Conservation (phyloP, 2,329 filamentous ascomycete genomes). For the Monilinia polystroma region DNA sequence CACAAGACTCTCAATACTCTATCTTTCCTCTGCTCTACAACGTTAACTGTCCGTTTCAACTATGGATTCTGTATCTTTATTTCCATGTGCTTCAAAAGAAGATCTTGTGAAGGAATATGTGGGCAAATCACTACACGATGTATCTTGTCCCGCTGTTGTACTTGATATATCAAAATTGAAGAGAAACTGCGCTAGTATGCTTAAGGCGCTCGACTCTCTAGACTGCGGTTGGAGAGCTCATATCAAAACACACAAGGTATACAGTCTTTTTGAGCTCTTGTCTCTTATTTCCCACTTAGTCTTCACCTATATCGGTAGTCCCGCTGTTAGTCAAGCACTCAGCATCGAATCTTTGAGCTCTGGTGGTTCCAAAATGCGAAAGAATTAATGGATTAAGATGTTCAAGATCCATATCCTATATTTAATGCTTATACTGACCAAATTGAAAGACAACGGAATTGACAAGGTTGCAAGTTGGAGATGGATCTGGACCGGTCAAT, state of each 20-base stretch:
- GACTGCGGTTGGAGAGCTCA: constrained; percentile 70
- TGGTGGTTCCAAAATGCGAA: not conserved
- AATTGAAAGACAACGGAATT: constrained; percentile 61
- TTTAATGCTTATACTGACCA: constrained; percentile 28
- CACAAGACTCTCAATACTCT: not conserved
- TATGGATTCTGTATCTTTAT: constrained; percentile 34
- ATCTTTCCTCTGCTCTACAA: not conserved
- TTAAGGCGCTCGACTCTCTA: constrained; percentile 58
- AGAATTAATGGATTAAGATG: not conserved
- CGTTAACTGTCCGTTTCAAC: not conserved
- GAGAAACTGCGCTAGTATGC: constrained; percentile 70
- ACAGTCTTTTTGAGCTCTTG: constrained; percentile 7
- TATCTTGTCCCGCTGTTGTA: constrained; percentile 66
- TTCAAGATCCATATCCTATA: not conserved
- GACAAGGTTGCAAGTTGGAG: constrained; percentile 67
- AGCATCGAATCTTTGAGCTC: not conserved
- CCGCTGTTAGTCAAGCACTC: not conserved
- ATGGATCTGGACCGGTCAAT: constrained; percentile 46
- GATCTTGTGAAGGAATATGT: constrained; percentile 50
- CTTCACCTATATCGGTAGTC: not conserved
- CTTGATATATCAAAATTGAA: constrained; percentile 66
- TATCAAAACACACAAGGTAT: constrained; percentile 80
- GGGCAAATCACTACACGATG: constrained; percentile 57
- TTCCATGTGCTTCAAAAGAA: constrained; percentile 39
- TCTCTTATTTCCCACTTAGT: not conserved